A percentile compares a stretch with the other conserved stretches of the same genome.
Evolutionary conservation across 192 early-diverging fungal species (phyloP).

Genomic region (Podila verticillata): DNA sequence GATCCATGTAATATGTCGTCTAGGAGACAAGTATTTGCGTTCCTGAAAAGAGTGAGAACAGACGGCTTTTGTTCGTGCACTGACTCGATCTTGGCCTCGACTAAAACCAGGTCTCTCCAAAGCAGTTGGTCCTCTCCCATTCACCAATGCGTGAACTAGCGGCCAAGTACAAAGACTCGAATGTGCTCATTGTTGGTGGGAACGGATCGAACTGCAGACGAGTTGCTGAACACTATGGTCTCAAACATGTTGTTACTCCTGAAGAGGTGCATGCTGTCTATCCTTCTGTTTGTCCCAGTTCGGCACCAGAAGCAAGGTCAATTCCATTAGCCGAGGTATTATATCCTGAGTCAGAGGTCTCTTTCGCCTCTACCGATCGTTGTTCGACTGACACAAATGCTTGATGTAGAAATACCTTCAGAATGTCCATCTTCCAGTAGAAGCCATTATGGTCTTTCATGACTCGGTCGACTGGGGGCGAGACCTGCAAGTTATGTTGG

Average conservation of each 20-base stretch:
- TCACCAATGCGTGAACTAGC: conserved; percentile 83
- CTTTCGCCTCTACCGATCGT: conserved; percentile 74
- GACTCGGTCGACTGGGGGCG: conserved; percentile 90
- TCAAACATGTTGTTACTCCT: conserved; percentile 67
- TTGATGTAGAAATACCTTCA: conserved; percentile 32
- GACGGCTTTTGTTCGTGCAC: too few species aligned
- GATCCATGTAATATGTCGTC: conserved; percentile 44
- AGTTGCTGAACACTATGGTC: conserved; percentile 73
- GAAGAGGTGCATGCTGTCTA: conserved; percentile 67
- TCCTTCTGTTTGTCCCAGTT: conserved; percentile 61
- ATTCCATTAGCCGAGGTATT: conserved; percentile 9
- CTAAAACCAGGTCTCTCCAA: conserved; percentile 57
- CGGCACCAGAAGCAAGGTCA: conserved; percentile 8
- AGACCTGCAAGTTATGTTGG: conserved; percentile 84
- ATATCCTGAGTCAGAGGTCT: conserved; percentile 8
- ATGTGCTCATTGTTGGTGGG: conserved; percentile 83
- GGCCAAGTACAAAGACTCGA: conserved; percentile 64
- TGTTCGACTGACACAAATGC: neutral
- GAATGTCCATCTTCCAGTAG: conserved; percentile 63
- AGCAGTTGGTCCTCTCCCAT: conserved; percentile 84
- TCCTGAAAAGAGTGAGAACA: too few species aligned
- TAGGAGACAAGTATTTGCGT: too few species aligned
- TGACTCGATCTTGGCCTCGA: neutral
- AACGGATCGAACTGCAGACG: conserved; percentile 62
- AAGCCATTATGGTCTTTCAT: conserved; percentile 85